phyloP scores from a whole-genome alignment of 2,329 filamentous ascomycete species.

The Diaporthe sp. region DNA sequence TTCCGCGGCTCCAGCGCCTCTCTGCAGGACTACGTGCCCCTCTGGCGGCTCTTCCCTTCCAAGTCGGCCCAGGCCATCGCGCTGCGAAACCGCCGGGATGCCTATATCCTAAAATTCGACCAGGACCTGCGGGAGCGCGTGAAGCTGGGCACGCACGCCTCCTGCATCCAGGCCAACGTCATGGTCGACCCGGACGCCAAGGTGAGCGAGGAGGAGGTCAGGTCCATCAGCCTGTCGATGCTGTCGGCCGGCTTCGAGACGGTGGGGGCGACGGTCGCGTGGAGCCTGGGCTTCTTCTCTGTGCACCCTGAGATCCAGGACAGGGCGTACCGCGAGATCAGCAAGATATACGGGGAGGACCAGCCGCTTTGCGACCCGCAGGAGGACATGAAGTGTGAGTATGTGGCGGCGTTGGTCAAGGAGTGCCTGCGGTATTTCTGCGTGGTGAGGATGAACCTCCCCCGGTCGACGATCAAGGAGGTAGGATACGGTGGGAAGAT shows the following conservation, averaged over 20 bases:
- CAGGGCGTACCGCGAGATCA: slow-evolving; percentile 70
- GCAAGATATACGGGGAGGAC: slow-evolving; percentile 45
- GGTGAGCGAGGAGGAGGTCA: slow-evolving; percentile 10
- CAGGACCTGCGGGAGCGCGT: slow-evolving; percentile 10
- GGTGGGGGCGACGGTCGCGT: slow-evolving; percentile 75
- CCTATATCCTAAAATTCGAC: background rate
- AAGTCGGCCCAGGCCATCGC: slow-evolving; percentile 17
- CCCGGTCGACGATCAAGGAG: slow-evolving; percentile 72
- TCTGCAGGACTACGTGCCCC: slow-evolving; percentile 3
- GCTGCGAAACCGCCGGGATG: background rate
- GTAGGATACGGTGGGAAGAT: slow-evolving; percentile 69
- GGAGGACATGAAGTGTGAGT: slow-evolving; percentile 75
- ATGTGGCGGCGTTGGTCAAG: slow-evolving; percentile 73
- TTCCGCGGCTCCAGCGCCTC: slow-evolving; percentile 52
- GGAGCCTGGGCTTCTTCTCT: slow-evolving; percentile 73
- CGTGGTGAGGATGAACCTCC: slow-evolving; percentile 73
- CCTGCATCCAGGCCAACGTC: slow-evolving; percentile 14
- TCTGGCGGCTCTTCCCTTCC: slow-evolving; percentile 9
- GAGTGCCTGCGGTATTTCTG: slow-evolving; percentile 75
- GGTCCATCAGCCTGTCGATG: slow-evolving; percentile 58
- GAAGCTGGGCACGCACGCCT: background rate
- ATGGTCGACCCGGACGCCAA: slow-evolving; percentile 60
- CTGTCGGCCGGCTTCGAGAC: slow-evolving; percentile 77
- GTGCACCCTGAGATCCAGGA: slow-evolving; percentile 73
- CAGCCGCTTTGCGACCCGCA: slow-evolving; percentile 71